Base-by-base conservation (phyloP, 345 rosid species). In the sweet orange (Citrus sinensis) region DNA sequence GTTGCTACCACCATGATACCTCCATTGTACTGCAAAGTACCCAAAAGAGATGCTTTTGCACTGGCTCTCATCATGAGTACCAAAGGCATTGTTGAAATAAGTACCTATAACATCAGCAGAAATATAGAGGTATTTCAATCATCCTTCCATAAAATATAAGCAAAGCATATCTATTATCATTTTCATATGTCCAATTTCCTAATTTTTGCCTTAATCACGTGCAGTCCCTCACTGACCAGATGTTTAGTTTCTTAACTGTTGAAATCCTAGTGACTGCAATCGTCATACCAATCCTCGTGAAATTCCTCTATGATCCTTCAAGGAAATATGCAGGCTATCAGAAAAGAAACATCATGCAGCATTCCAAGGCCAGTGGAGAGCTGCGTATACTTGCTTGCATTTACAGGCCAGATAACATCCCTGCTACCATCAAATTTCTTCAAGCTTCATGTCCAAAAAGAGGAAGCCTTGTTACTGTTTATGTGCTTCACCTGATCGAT, bases 401-500 rank as follows among this genome's bases (percentile, higher is more conserved):
- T 71, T 90, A 88, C 79, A 74, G 72, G 78, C 83, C 87, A 0
- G 86, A 87, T 35, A 83, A 90, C 76, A 84, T 87, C 30, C 62
- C 80, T 32, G 49, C 83, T 2, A 68, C 74, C 66, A 79, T 85
- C 37, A 84, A 83, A 13, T 71, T 91, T 39, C 70, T 92, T 0
- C 83, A 83, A 55, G 42, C 81, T 19, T 82, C 78, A 10, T 74
- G 66, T 58, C 87, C 87, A 11, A 77, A 80, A 0, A 73, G 40
- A 40, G 89, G 80, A 5, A 79, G 78, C 60, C 88, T 82, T 7
- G 56, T 87, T 8, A 46, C 62, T 64, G 81, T 90, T 54, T 67
- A 81, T 59, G 93, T 79, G 49, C 89, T 92, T 79, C 90, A 88
- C 70, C 91, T 92, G 9, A 81, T 85, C 13, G 82, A 92, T 82